Evolutionary conservation across 768 basidiomycete genomes (phyloP), one percentile per base, ranked within the genome.

Genomic region (Suillus sp.): DNA sequence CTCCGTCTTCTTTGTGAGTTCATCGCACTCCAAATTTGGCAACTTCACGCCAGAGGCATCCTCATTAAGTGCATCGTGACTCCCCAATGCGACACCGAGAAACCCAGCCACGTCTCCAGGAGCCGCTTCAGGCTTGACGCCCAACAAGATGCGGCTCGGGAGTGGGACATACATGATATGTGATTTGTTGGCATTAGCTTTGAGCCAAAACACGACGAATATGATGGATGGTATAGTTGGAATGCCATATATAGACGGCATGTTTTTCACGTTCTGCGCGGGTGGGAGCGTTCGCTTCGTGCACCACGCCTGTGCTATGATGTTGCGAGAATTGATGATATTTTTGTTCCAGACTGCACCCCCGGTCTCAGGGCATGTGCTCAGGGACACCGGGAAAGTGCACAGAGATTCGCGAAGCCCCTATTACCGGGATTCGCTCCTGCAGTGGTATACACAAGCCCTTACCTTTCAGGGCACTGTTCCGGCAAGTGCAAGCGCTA

Each of bases 291-390:
- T 3, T 0, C 4, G 5, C 7, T 13, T 35, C 5, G 14, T 30
- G 2, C 56, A 48, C 69, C 69, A 68, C 5, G 60, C 62, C 27
- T 70, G 64, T 1, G 69, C 67, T 1, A 64, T 67, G 25, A 66
- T 47, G 2, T 70, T 64, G 8, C 61, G 53, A 16, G 51, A 55
- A 50, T 70, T 70, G 48, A 70, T 62, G 25, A 69, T 61, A 53
- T 70, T 70, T 8, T 35, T 53, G 51, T 70, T 69, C 69, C 69
- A 70, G 1, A 59, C 62, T 13, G 65, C 25, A 45, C 70, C 66
- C 0, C 7, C 3, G 4, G 43, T 37, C 2, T 14, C 13, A 6
- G 4, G 20, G 18, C 16, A 6, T 30, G 43, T 60, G 30, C 43
- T 53, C 13, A 13, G 4, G 20, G 51, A 22, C 25, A 22, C 0